Base-by-base conservation (phyloP, 2,329 filamentous ascomycete genomes). In the Helicocarpus griseus region DNA sequence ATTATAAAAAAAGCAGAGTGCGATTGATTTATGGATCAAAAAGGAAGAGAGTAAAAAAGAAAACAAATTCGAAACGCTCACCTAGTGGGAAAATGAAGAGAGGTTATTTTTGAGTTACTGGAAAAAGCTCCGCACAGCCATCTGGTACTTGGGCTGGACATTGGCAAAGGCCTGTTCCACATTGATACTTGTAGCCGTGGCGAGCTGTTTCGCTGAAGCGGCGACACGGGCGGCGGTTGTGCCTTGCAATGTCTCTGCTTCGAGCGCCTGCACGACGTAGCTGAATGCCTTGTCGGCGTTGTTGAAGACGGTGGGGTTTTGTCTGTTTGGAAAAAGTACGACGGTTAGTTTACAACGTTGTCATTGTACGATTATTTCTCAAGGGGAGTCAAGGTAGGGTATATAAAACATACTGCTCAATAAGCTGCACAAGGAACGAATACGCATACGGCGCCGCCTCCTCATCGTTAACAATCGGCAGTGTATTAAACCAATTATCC, bases 371-470 rank as follows among this genome's bases (percentile, higher is more conserved):
- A n/a, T n/a, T n/a, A n/a, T n/a, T n/a, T n/a, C n/a, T n/a, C n/a
- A 43, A 46, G 8, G 26, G 39, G 35, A 49, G 46, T 31, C 49
- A 38, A 9, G 40, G 5, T 38, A 49, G 54, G 19, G 55, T 43
- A 47, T 38, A 19, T 46, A 46, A 47, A 53, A 84, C 89, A 80
- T 82, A 96, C 93, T 94, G 86, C 60, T 94, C 86, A 66, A 97
- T 96, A 56, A 98, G 72, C 66, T 95, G 85, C 11, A 87, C 84
- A 53, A 98, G 75, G 72, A 95, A 98, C 41, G 85, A 84, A 66
- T 98, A 98, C 1, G 90, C 90, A 68, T 94, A 97, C 13, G 93
- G 93, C 19, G 93, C 93, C 3, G 93, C 93, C 73, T 98, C 93
- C 68, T 98, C 93, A 59, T 98, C 93, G 63, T 95, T 96, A 14